These are phyloP conservation scores for Amniculicola lignicola DNA, from an alignment of 495 filamentous ascomycete species.

Conservation along the genomic window DNA sequence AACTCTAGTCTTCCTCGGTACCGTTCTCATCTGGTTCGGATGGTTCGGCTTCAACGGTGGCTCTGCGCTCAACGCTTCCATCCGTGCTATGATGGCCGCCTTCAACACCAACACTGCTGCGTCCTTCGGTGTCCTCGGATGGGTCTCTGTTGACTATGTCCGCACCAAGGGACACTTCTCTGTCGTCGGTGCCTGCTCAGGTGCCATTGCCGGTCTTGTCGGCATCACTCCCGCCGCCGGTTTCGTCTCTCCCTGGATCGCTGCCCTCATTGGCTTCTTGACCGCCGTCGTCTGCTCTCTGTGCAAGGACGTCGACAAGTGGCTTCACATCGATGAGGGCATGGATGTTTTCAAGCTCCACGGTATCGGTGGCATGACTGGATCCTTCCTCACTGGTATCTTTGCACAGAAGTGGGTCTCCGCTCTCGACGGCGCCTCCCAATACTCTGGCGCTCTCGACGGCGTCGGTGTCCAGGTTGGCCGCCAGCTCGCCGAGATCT, in stretches of 20 bases:
- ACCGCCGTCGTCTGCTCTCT: slow-evolving; percentile 53
- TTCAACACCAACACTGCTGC: slow-evolving; percentile 64
- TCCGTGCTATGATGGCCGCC: slow-evolving; percentile 56
- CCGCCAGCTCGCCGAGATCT: slow-evolving; percentile 58
- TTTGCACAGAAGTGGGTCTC: slow-evolving; percentile 51
- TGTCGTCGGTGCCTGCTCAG: slow-evolving; percentile 60
- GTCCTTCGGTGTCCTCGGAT: slow-evolving; percentile 56
- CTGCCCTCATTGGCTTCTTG: slow-evolving; percentile 58
- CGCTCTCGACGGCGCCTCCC: slow-evolving; percentile 48
- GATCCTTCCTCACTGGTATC: slow-evolving; percentile 60
- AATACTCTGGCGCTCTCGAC: slow-evolving; percentile 53
- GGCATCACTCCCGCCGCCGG: slow-evolving; percentile 64
- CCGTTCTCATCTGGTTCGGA: slow-evolving; percentile 58
- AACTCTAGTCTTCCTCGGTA: slow-evolving; percentile 56
- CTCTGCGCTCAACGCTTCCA: slow-evolving; percentile 54
- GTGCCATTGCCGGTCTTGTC: slow-evolving; percentile 62
- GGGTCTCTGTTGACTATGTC: slow-evolving; percentile 58
- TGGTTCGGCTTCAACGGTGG: slow-evolving; percentile 65
- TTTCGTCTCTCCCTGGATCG: slow-evolving; percentile 56
- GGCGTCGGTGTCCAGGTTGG: slow-evolving; percentile 58
- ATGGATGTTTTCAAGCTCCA: slow-evolving; percentile 65
- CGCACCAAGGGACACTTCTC: slow-evolving; percentile 53
- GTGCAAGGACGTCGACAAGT: slow-evolving; percentile 54
- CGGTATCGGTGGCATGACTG: slow-evolving; percentile 59
- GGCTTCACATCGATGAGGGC: slow-evolving; percentile 58